Percentiles rank a stretch among this genome's conserved stretches.
Evolutionary conservation across 148 eudicot genomes (phyloP).

Genomic region (Simmondsia chinensis): DNA sequence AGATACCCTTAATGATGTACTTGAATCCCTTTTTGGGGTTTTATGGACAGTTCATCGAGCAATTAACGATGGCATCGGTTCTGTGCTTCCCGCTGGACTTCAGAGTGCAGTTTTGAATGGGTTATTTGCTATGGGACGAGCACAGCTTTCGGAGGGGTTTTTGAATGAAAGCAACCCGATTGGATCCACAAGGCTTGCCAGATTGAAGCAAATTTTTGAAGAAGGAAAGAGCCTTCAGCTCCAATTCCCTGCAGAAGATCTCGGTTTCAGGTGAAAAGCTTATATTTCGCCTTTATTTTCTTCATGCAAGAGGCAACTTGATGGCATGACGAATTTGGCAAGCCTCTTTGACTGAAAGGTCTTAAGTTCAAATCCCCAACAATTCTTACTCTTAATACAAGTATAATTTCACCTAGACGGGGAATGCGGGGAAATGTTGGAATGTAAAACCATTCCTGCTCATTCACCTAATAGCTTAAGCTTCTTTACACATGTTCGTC

Average conservation of each 20-base stretch:
- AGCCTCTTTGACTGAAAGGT: no score
- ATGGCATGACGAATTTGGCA: no score
- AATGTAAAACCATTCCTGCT: no score
- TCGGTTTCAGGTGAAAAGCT: slow-evolving; percentile 76
- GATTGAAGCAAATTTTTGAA: slow-evolving; percentile 65
- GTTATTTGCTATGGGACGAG: slow-evolving; percentile 73
- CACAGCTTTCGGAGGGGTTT: slow-evolving; percentile 69
- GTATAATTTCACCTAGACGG: no score
- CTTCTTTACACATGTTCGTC: no score
- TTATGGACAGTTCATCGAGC: slow-evolving; percentile 63
- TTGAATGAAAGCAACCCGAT: slow-evolving; percentile 77
- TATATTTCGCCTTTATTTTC: no score
- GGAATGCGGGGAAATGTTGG: no score
- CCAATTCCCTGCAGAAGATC: slow-evolving; percentile 98
- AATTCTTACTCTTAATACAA: no score
- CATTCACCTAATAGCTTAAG: no score
- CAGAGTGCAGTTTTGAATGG: slow-evolving; percentile 77
- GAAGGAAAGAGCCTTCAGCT: slow-evolving; percentile 98
- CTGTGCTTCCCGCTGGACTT: slow-evolving; percentile 54
- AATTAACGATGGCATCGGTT: slow-evolving; percentile 51
- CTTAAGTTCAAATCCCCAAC: no score
- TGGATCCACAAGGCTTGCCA: slow-evolving; percentile 79
- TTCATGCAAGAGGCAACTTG: no score
- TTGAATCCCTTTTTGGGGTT: slow-evolving; percentile 2
- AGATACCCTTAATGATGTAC: not conserved